Base-by-base conservation (phyloP, 352 stramenopile species). In the Globisporangium lucens region DNA sequence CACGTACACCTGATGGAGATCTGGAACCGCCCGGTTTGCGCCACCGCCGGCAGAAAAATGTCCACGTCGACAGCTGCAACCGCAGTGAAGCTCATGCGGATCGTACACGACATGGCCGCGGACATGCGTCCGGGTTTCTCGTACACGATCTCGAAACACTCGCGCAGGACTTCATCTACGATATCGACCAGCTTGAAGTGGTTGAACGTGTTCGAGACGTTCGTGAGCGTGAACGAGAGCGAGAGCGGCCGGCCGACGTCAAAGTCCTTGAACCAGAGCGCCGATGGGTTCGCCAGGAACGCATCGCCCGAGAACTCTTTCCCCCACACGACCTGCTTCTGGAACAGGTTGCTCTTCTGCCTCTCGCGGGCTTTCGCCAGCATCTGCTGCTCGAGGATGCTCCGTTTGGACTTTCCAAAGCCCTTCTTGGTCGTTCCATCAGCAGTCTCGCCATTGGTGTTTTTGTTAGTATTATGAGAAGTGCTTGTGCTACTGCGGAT, bases 201-300 rank as follows among this genome's bases (percentile, higher is more conserved):
- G 75, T 97, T 98, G 69, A 98, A 97, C 0, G 89, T 97, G 49
- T 95, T 90, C 0, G 89, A 97, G 4, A 97, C 81, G 61, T 98
- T 98, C 0, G 93, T 98, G 36, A 98, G 75, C 6, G 82, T 90
- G 36, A 97, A 89, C 8, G 52, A 65, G 27, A 86, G 72, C 41
- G 57, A 72, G 65, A 95, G 80, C 3, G 85, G 72, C 47, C 71
- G 69, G 17, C 86, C 87, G 1, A 97, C 75, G 5, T 91, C 85
- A 66, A 98, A 98, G 70, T 98, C 94, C 29, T 93, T 90, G 65
- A 97, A 98, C 75, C 90, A 85, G 22, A 98, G 73, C 22, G 74
- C 65, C 4, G 78, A 49, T 5, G 93, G 93, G 43, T 94, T 89
- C 4, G 84, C 68, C 0, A 96, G 74, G 53, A 98, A 98, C 1